A percentile compares a stretch with the other conserved stretches of the same genome.
These are phyloP conservation scores for Stachybotrys chartarum DNA, from an alignment of 2,329 filamentous ascomycete genomes.

Conservation along the genomic window DNA sequence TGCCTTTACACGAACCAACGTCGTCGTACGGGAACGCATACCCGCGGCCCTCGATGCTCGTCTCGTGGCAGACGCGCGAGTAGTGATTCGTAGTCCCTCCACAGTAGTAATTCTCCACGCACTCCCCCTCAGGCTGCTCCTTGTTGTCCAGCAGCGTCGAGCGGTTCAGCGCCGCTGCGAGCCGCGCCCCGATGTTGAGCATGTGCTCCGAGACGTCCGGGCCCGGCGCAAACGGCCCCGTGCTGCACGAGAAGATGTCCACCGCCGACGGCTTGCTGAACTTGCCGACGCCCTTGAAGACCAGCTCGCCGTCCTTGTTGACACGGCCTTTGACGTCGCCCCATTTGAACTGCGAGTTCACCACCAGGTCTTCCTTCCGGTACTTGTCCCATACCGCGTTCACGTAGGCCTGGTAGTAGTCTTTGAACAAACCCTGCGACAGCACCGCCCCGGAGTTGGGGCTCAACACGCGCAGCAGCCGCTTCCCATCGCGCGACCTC, in stretches of 20 bases:
- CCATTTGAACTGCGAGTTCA: constrained; percentile 49
- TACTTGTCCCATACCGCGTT: constrained; percentile 46
- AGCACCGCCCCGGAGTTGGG: constrained; percentile 43
- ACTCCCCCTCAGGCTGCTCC: constrained; percentile 46
- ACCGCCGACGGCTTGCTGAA: constrained; percentile 39
- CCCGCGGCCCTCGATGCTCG: constrained; percentile 50
- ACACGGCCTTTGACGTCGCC: constrained; percentile 40
- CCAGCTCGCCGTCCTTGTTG: constrained; percentile 23
- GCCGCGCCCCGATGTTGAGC: constrained; percentile 62
- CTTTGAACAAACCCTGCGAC: constrained; percentile 35
- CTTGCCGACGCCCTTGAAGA: constrained; percentile 34
- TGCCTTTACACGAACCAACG: constrained; percentile 46
- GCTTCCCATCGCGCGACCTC: constrained; percentile 24
- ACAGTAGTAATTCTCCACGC: constrained; percentile 43
- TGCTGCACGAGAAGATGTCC: constrained; percentile 46
- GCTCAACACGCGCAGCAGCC: constrained; percentile 42
- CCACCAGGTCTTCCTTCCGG: constrained; percentile 30
- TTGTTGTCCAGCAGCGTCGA: constrained; percentile 53
- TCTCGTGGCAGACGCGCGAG: constrained; percentile 54
- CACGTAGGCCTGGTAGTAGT: constrained; percentile 45
- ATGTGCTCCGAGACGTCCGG: constrained; percentile 34
- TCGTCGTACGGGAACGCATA: constrained; percentile 71
- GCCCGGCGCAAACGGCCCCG: constrained; percentile 47
- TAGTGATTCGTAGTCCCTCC: constrained; percentile 58
- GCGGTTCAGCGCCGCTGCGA: constrained; percentile 70